Evolutionary conservation across 352 stramenopile species (phyloP).

Genomic region (Pythium phragmiticola): DNA sequence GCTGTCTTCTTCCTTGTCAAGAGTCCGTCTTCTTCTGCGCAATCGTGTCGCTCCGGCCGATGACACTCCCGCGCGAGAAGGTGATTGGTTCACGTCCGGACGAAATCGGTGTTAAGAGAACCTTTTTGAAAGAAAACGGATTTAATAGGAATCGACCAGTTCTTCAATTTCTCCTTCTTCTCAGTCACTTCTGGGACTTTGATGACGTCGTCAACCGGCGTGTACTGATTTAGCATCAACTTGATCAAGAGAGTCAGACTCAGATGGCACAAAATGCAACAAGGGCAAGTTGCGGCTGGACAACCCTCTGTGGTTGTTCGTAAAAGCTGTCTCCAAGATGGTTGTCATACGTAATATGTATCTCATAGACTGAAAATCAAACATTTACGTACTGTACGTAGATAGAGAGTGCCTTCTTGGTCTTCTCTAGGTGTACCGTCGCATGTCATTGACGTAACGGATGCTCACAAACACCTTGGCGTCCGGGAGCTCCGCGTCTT

Average conservation of each 20-base stretch:
- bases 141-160: neutral
- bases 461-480: slow-evolving; percentile 80
- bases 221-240: no score
- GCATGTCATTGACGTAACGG: slow-evolving; percentile 88
- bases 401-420: no score
- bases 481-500: slow-evolving; percentile 38
- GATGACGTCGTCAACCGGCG: no score
- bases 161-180: neutral
- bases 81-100: slow-evolving; percentile 10
- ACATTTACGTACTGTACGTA: no score
- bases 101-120: slow-evolving; percentile 5
- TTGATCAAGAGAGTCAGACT: no score
- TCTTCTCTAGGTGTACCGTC: slow-evolving; percentile 51
- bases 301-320: no score
- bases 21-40: neutral
- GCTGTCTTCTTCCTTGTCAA: neutral
- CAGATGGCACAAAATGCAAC: no score
- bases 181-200: neutral
- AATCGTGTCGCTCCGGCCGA: neutral
- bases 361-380: no score
- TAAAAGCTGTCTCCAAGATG: no score
- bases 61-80: neutral
- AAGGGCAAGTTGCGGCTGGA: no score
- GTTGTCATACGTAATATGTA: no score
- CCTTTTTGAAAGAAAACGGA: neutral